phyloP scores from a whole-genome alignment of 1,284 basidiomycete genomes.

The Cryptococcus sp. region DNA sequence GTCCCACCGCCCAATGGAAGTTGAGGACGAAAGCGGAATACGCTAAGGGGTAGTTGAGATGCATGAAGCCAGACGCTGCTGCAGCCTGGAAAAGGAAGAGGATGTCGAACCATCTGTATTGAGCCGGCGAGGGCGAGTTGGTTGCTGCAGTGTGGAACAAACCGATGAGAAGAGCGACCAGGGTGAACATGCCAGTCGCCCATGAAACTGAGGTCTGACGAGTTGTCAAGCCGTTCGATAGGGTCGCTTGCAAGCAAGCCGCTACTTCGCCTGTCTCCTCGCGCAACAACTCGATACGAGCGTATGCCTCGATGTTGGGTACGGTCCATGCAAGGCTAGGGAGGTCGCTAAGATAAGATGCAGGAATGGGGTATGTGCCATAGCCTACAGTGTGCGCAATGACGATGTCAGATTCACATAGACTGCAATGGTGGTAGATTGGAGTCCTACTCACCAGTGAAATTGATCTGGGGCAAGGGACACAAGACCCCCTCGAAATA shows the following conservation, averaged over 20 bases:
- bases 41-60: constrained; percentile 81
- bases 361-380: constrained; percentile 72
- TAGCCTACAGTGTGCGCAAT: constrained; percentile 51
- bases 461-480: constrained; percentile 81
- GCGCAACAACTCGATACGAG: constrained; percentile 74
- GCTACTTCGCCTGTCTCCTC: constrained; percentile 68
- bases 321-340: constrained; percentile 82
- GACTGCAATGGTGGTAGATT: neutral
- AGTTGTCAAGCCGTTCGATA: constrained; percentile 86
- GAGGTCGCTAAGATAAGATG: constrained; percentile 58
- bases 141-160: constrained; percentile 63
- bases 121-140: constrained; percentile 54
- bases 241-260: constrained; percentile 86
- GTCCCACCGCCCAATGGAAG: constrained; percentile 83
- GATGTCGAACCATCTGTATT: constrained; percentile 71
- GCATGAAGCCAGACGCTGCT: constrained; percentile 71
- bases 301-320: constrained; percentile 89
- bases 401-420: constrained; percentile 3
- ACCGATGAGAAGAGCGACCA: constrained; percentile 69
- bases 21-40: constrained; percentile 80
- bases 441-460: constrained; percentile 61
- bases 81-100: constrained; percentile 80
- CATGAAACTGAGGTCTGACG: constrained; percentile 74
- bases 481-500: constrained; percentile 77
- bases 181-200: constrained; percentile 69